phyloP scores from a whole-genome alignment of 2,329 filamentous ascomycete species.

The Botryotinia globosa region DNA sequence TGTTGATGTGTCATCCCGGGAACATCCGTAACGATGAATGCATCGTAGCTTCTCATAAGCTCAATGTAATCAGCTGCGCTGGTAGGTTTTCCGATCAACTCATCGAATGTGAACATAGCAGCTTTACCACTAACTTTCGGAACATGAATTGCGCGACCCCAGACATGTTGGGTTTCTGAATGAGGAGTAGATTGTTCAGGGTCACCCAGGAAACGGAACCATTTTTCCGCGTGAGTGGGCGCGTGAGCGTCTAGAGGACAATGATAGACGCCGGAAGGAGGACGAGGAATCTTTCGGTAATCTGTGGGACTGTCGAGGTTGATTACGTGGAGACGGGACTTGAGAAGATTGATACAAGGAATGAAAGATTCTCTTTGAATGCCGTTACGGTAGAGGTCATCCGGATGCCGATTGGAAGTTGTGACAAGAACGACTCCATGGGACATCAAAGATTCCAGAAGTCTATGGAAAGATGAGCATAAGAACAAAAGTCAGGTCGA shows the following conservation, averaged over 20 bases:
- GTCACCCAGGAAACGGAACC: slow-evolving; percentile 93
- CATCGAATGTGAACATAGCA: slow-evolving; percentile 88
- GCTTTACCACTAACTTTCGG: slow-evolving; percentile 83
- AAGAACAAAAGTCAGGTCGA: neutral
- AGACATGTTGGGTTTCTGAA: slow-evolving; percentile 76
- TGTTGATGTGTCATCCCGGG: slow-evolving; percentile 86
- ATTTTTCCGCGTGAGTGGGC: slow-evolving; percentile 79
- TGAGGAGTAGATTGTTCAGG: slow-evolving; percentile 66
- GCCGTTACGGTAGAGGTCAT: slow-evolving; percentile 96
- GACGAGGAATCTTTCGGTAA: slow-evolving; percentile 94
- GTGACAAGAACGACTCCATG: slow-evolving; percentile 96
- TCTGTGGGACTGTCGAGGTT: slow-evolving; percentile 95
- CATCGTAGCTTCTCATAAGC: slow-evolving; percentile 82
- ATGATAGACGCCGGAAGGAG: slow-evolving; percentile 91
- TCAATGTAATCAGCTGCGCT: slow-evolving; percentile 95
- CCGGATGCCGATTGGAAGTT: slow-evolving; percentile 93
- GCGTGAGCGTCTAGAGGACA: slow-evolving; percentile 79
- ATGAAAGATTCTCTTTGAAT: slow-evolving; percentile 95
- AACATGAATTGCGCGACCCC: slow-evolving; percentile 87
- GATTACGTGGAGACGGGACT: slow-evolving; percentile 78
- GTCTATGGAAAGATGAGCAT: slow-evolving; percentile 41
- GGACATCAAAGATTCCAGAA: slow-evolving; percentile 89
- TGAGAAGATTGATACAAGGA: slow-evolving; percentile 89
- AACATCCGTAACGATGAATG: slow-evolving; percentile 87
- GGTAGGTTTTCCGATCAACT: slow-evolving; percentile 84